Conservation (phyloP, 768 basidiomycete genomes). For the Macrocybe gigantea region DNA sequence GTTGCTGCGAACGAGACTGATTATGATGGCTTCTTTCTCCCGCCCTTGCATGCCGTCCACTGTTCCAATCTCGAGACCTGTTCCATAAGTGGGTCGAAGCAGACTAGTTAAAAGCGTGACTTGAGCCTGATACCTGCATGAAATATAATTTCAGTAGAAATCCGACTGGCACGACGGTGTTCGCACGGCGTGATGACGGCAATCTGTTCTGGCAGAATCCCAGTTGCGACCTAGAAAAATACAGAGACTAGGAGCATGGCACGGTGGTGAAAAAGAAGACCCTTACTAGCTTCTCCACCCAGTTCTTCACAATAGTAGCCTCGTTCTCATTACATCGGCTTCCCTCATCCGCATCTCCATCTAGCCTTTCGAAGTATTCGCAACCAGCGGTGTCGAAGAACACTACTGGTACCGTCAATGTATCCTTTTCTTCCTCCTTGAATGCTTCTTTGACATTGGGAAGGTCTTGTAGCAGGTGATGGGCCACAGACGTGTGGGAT, state of each 20-base stretch:
- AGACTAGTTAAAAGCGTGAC: slow-evolving; percentile 78
- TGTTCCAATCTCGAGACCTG: slow-evolving; percentile 80
- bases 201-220: slow-evolving; percentile 66
- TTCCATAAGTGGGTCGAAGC: slow-evolving; percentile 64
- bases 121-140: slow-evolving; percentile 83
- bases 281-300: slow-evolving; percentile 73
- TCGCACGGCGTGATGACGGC: slow-evolving; percentile 83
- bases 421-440: slow-evolving; percentile 69
- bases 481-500: slow-evolving; percentile 66
- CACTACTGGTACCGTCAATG: slow-evolving; percentile 71
- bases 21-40: slow-evolving; percentile 91
- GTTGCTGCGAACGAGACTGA: slow-evolving; percentile 91
- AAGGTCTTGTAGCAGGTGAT: slow-evolving; percentile 68
- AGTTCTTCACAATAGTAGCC: slow-evolving; percentile 74
- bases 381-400: slow-evolving; percentile 96
- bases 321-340: slow-evolving; percentile 96
- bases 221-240: slow-evolving; percentile 43
- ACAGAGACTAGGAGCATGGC: too few species aligned
- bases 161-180: background rate
- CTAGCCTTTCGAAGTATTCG: slow-evolving; percentile 84
- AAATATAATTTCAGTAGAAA: background rate
- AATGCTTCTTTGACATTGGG: slow-evolving; percentile 42
- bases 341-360: slow-evolving; percentile 80
- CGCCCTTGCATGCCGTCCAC: slow-evolving; percentile 98
- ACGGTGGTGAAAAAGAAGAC: too few species aligned